Percentiles rank a stretch among this genome's conserved stretches.
Conservation (phyloP, 1,284 basidiomycete species). For the Clitocybe nebularis region DNA sequence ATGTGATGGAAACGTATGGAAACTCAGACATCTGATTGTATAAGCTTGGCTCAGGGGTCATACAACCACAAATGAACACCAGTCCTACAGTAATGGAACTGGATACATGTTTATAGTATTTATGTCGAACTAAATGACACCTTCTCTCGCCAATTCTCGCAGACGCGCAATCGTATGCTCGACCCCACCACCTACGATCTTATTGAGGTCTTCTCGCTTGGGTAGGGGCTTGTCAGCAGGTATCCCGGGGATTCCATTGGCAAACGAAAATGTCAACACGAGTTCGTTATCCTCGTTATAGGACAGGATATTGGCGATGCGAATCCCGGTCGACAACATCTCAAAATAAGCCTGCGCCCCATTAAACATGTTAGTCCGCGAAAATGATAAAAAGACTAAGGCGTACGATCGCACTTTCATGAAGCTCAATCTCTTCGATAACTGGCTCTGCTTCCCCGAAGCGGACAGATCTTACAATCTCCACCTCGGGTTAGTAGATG, state of each 20-base stretch:
- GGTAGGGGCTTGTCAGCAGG: constrained; percentile 12
- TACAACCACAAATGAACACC: no score
- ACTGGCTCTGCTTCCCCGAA: constrained; percentile 17
- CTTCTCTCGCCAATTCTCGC: constrained; percentile 23
- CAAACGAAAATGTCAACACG: constrained; percentile 27
- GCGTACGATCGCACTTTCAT: constrained; percentile 26
- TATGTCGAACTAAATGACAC: no score
- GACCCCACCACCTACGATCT: constrained; percentile 20
- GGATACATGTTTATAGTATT: no score
- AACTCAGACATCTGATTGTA: constrained; percentile 9
- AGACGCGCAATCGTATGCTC: constrained; percentile 23
- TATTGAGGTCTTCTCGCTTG: constrained; percentile 21
- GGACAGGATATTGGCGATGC: constrained; percentile 28
- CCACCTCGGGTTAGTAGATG: not conserved
- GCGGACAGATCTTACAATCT: constrained; percentile 23
- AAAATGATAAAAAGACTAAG: not conserved
- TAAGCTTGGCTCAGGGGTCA: no score
- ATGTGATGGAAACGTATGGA: constrained; percentile 2
- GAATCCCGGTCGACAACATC: constrained; percentile 16
- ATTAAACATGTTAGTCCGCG: not conserved
- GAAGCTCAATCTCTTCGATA: constrained; percentile 20
- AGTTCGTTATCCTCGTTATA: constrained; percentile 25
- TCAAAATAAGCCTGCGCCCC: constrained; percentile 30
- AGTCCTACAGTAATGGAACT: no score
- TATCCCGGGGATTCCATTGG: constrained; percentile 26